Base-by-base conservation (phyloP, 2,329 filamentous ascomycete species). In the Stemphylium lycopersici region DNA sequence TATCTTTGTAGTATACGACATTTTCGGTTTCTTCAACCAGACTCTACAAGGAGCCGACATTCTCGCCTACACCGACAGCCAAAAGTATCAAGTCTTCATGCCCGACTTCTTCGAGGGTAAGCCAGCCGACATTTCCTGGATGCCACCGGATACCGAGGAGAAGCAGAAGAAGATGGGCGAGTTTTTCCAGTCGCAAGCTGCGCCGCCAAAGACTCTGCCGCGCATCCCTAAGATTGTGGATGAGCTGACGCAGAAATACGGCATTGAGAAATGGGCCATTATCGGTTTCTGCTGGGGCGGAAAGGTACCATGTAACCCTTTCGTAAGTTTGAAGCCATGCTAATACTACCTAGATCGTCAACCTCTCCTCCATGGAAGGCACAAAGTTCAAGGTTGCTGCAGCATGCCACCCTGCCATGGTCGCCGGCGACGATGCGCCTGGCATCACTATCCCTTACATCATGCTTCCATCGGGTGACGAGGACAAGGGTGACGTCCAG, bases 91-190 rank as follows among this genome's bases (percentile, higher is more conserved):
- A 65, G 90, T 96, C 63, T 92, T 93, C 77, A 93, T 97, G 60
- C 93, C 93, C 24, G 93, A 97, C 78, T 93, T 90, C 83, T 96
- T 96, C 80, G 84, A 90, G 56, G 92, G 90, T 72, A 82, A 84
- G 62, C 89, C 90, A 32, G 85, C 81, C 56, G 82, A 84, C 62
- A 84, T 87, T 65, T 78, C 77, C 46, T 86, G 83, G 82, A 86
- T 84, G 70, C 84, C 84, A 0, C 84, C 84, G 13, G 78, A 84
- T 68, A 86, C 77, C 57, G 78, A 85, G 36, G 85, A 87, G 55
- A 84, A 87, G 74, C 80, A 80, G 60, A 66, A 83, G 74, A 85
- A 85, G 69, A 77, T 87, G 12, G 81, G 82, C 56, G 73, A 83
- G 54, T 87, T 85, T 77, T 86, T 87, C 76, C 65, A 79, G 53